Evolutionary conservation across 2,329 filamentous ascomycete genomes (phyloP).

Genomic region (Nemania abortiva): DNA sequence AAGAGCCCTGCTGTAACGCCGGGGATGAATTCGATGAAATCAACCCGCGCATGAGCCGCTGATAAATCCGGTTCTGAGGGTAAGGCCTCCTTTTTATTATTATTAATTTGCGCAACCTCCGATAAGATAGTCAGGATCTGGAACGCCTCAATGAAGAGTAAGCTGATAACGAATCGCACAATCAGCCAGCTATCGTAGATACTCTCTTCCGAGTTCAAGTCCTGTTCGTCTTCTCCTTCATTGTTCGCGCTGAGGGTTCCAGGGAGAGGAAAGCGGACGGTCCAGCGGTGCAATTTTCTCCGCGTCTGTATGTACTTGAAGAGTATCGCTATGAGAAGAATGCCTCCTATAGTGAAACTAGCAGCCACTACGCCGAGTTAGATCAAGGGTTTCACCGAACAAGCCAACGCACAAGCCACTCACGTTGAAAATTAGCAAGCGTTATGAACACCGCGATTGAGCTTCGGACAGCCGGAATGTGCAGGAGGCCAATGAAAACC

Average conservation of each 20-base stretch:
- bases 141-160: slow-evolving; percentile 53
- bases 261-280: slow-evolving; percentile 45
- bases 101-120: slow-evolving; percentile 47
- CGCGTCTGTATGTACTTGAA: slow-evolving; percentile 56
- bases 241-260: slow-evolving; percentile 40
- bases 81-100: slow-evolving; percentile 45
- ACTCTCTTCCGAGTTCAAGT: slow-evolving; percentile 42
- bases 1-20: slow-evolving; percentile 47
- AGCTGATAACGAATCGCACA: slow-evolving; percentile 55
- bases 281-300: slow-evolving; percentile 49
- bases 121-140: slow-evolving; percentile 52
- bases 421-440: slow-evolving; percentile 55
- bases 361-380: slow-evolving; percentile 50
- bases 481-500: slow-evolving; percentile 52
- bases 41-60: slow-evolving; percentile 44
- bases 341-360: slow-evolving; percentile 51
- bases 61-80: slow-evolving; percentile 50
- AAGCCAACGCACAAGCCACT: slow-evolving; percentile 36
- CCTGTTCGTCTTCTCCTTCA: slow-evolving; percentile 25
- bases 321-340: slow-evolving; percentile 54
- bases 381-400: neutral
- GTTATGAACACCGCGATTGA: slow-evolving; percentile 51
- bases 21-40: slow-evolving; percentile 53
- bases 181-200: slow-evolving; percentile 57
- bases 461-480: slow-evolving; percentile 47